Conservation (phyloP, 2,329 filamentous ascomycete genomes). For the Rhynchosporium graminicola region DNA sequence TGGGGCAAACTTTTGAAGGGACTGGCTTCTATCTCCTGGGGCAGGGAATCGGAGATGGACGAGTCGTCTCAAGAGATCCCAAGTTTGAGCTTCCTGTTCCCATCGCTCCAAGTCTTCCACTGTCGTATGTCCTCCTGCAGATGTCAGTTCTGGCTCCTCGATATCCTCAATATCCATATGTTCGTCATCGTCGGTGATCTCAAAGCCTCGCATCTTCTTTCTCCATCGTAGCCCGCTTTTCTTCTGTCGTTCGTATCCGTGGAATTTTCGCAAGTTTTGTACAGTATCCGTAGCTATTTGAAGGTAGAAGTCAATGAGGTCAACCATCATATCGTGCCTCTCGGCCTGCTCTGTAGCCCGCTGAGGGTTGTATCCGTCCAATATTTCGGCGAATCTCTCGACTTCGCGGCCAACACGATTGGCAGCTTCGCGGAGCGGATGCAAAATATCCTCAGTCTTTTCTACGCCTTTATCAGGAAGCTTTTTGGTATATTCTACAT, state of each 20-base stretch:
- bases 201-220: constrained; percentile 43
- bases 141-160: constrained; percentile 49
- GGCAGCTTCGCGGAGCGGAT: constrained; percentile 63
- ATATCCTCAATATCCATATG: constrained; percentile 51
- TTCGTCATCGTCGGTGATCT: constrained; percentile 34
- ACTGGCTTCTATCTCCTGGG: constrained; percentile 35
- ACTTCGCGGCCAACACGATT: constrained; percentile 77
- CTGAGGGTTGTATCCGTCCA: constrained; percentile 71
- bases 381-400: constrained; percentile 78
- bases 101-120: constrained; percentile 60
- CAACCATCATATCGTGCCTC: constrained; percentile 65
- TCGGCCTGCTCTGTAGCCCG: constrained; percentile 51
- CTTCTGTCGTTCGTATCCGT: constrained; percentile 36
- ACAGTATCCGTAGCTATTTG: constrained; percentile 53
- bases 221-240: constrained; percentile 34
- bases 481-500: constrained; percentile 32
- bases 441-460: constrained; percentile 51
- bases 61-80: constrained; percentile 71
- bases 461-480: constrained; percentile 40
- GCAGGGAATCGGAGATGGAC: constrained; percentile 66
- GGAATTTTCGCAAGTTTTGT: constrained; percentile 46
- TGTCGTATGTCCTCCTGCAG: constrained; percentile 37
- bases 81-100: constrained; percentile 85
- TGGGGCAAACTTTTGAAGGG: constrained; percentile 21
- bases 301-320: constrained; percentile 67